Percentiles rank a stretch among this genome's conserved stretches.
These are phyloP conservation scores for Apiospora pterosperma DNA, from an alignment of 2,329 filamentous ascomycete species.

Conservation along the genomic window DNA sequence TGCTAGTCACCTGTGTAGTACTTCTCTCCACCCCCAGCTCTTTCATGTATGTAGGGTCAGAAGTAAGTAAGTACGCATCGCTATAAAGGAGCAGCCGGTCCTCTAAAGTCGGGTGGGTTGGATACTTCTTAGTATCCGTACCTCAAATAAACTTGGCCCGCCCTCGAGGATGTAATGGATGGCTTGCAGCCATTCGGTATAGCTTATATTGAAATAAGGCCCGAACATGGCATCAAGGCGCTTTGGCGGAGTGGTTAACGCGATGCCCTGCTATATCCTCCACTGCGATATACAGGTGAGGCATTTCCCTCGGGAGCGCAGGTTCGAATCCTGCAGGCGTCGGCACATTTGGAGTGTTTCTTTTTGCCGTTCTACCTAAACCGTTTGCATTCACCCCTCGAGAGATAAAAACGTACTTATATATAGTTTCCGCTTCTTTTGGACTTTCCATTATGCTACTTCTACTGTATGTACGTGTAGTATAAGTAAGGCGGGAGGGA, in stretches of 20 bases:
- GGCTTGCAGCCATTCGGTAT: neutral
- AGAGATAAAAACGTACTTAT: too few relatives aligned
- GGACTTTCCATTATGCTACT: too few relatives aligned
- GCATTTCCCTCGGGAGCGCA: constrained; percentile 5
- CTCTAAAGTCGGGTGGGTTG: neutral
- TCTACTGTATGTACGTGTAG: too few relatives aligned
- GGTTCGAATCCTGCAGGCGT: constrained; percentile 6
- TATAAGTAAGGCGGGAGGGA: too few relatives aligned
- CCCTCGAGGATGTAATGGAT: neutral
- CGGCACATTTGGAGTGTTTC: neutral
- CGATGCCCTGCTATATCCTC: constrained; percentile 3
- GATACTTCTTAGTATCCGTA: neutral
- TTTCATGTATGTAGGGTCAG: neutral
- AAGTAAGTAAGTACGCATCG: neutral
- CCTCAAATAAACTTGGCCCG: neutral
- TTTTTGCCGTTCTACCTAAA: neutral
- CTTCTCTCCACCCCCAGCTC: neutral
- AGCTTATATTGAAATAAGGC: neutral
- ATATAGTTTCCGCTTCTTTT: too few relatives aligned
- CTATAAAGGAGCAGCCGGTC: neutral
- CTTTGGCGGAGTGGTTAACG: constrained; percentile 6
- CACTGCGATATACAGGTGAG: neutral
- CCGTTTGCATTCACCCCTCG: too few relatives aligned
- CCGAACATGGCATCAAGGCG: neutral
- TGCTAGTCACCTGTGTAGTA: neutral